Percentiles rank a stretch among this genome's conserved stretches.
Evolutionary conservation across 768 basidiomycete species (phyloP).

Genomic region (Coprinellus micaceus): DNA sequence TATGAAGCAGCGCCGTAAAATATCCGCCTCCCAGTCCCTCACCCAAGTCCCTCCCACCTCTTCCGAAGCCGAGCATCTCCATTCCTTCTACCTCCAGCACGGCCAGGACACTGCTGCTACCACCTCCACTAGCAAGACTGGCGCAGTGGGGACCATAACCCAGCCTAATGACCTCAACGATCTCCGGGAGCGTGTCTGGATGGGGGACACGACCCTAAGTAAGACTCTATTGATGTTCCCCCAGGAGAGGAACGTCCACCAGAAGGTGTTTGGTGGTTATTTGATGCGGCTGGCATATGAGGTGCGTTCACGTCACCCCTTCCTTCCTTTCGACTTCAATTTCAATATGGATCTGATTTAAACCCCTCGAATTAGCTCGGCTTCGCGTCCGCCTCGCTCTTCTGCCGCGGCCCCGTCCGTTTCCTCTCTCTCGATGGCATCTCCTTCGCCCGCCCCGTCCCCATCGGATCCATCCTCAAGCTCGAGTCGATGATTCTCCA

Average conservation of each 20-base stretch:
- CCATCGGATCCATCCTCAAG: slow-evolving; percentile 78
- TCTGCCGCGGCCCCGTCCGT: slow-evolving; percentile 60
- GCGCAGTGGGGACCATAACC: too few species aligned
- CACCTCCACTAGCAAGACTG: neutral
- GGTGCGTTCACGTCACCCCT: slow-evolving; percentile 30
- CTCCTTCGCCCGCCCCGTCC: slow-evolving; percentile 74
- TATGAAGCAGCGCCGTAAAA: slow-evolving; percentile 56
- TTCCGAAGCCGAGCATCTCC: slow-evolving; percentile 62
- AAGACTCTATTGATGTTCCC: slow-evolving; percentile 79
- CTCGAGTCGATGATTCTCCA: slow-evolving; percentile 69
- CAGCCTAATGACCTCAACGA: too few species aligned
- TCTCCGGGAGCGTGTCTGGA: slow-evolving; percentile 63
- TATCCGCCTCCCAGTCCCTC: slow-evolving; percentile 54
- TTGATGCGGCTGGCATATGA: slow-evolving; percentile 69
- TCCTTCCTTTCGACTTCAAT: neutral
- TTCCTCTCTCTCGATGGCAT: slow-evolving; percentile 81
- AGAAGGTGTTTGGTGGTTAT: slow-evolving; percentile 79
- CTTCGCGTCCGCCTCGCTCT: slow-evolving; percentile 66
- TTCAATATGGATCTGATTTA: neutral
- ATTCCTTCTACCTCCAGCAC: slow-evolving; percentile 63
- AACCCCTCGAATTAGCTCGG: slow-evolving; percentile 47
- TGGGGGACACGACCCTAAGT: slow-evolving; percentile 70
- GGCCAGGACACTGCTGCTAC: slow-evolving; percentile 34
- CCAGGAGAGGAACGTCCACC: slow-evolving; percentile 80
- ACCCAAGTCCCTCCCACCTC: slow-evolving; percentile 72